These are phyloP conservation scores for Ogataea nakhonphanomensis DNA, from an alignment of 805 yeast species.

Conservation along the genomic window DNA sequence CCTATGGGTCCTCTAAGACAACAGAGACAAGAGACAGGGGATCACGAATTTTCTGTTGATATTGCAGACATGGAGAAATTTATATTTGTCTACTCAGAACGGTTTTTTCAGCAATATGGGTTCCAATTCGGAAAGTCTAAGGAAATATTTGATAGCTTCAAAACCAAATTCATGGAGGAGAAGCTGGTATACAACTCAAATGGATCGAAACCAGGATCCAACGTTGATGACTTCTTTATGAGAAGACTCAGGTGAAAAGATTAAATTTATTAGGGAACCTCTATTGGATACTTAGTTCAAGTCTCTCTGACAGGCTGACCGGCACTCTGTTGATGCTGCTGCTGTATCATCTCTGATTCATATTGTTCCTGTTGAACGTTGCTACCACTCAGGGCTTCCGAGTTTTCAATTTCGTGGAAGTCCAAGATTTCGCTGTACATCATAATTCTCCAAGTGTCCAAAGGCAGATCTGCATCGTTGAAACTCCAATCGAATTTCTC, in stretches of 20 bases:
- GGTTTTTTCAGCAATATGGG: constrained; percentile 29
- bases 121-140: constrained; percentile 27
- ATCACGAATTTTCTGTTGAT: constrained; percentile 17
- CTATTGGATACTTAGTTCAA: constrained; percentile 3
- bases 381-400: constrained; percentile 20
- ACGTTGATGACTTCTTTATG: constrained; percentile 23
- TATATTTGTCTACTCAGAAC: constrained; percentile 32
- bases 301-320: constrained; percentile 6
- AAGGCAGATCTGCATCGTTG: constrained; percentile 95
- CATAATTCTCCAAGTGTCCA: constrained; percentile 98
- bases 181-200: constrained; percentile 20
- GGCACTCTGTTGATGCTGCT: constrained; percentile 21
- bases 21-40: constrained; percentile 2
- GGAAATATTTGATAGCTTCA: constrained; percentile 29
- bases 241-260: constrained; percentile 15
- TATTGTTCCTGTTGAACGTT: constrained; percentile 19
- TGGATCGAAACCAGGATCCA: constrained; percentile 12
- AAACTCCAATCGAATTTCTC: constrained; percentile 97
- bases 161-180: constrained; percentile 33
- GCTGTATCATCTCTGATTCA: constrained; percentile 25
- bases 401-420: constrained; percentile 82
- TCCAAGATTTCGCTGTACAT: constrained; percentile 97
- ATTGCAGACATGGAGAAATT: constrained; percentile 33
- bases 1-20: constrained; percentile 2
- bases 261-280: constrained; percentile 1